Conservation (phyloP, 1,284 basidiomycete genomes). For the Peniophora sp. region DNA sequence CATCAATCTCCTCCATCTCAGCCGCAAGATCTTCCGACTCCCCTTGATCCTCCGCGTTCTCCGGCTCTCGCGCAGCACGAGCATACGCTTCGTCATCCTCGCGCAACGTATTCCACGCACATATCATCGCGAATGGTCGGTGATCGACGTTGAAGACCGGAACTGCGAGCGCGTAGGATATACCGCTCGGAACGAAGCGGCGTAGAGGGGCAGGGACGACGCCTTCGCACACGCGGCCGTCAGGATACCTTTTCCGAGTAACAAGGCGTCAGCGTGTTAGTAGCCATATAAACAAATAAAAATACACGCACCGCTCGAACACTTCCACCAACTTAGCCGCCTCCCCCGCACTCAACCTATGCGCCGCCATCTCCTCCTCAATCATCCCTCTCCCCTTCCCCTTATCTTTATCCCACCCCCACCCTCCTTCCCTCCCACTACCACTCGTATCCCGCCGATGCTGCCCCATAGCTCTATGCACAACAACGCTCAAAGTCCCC, state of each 20-base stretch:
- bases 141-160: constrained; percentile 94
- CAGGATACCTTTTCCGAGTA: constrained; percentile 56
- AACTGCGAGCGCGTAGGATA: constrained; percentile 82
- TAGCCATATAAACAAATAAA: too few species aligned
- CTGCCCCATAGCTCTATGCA: constrained; percentile 37
- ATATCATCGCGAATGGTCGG: constrained; percentile 86
- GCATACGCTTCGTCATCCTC: too few species aligned
- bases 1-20: too few species aligned
- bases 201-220: constrained; percentile 73
- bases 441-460: too few species aligned
- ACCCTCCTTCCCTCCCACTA: too few species aligned
- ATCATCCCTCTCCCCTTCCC: too few species aligned
- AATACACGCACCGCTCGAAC: constrained; percentile 39
- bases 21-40: too few species aligned
- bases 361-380: constrained; percentile 32
- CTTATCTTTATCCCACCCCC: too few species aligned
- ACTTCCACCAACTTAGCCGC: constrained; percentile 70
- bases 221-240: constrained; percentile 81
- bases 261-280: too few species aligned
- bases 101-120: constrained; percentile 70
- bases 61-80: too few species aligned
- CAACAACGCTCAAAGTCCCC: constrained; percentile 55
- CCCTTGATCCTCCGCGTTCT: too few species aligned
- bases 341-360: constrained; percentile 52
- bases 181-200: constrained; percentile 69